Base-by-base conservation (phyloP, 192 early-diverging fungal genomes). In the Coemansia sp. region DNA sequence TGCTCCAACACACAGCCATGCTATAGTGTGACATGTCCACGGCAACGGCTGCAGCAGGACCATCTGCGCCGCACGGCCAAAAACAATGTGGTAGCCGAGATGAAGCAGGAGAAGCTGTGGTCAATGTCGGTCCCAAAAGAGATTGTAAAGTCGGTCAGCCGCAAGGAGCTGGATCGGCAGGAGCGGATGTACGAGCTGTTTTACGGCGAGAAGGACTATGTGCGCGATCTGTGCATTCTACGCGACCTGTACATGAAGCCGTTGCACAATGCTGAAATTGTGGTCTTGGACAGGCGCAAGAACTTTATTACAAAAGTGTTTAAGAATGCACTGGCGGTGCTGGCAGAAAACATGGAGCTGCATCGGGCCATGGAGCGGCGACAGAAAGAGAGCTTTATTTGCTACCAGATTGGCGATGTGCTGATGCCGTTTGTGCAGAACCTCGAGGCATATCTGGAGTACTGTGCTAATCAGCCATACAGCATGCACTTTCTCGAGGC, bases 131-230 rank as follows among this genome's bases (percentile, higher is more conserved):
- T 96, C 14, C 87, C 94, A 13, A 82, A 83, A 64, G 83, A 87
- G 13, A 80, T 96, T 24, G 66, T 88, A 7, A 86, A 89, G 57
- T 83, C 85, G 0, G 81, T 94, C 5, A 88, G 88, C 14, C 77
- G 86, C 38, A 63, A 84, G 32, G 94, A 98, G 66, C 85, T 89
- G 54, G 92, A 93, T 64, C 86, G 95, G 0, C 96, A 98, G 68
- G 94, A 98, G 75, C 85, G 87, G 38, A 92, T 98, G 67, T 96
- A 88, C 68, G 96, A 98, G 78, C 62, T 97, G 49, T 90, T 96
- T 29, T 87, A 93, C 43, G 94, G 89, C 5, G 93, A 98, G 68
- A 88, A 88, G 61, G 91, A 96, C 68, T 98, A 93, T 84, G 91
- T 96, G 35, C 84, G 85, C 48, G 94, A 98, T 55, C 78, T 98